phyloP scores from a whole-genome alignment of 352 stramenopile species.

The Globisporangium ultimum region DNA sequence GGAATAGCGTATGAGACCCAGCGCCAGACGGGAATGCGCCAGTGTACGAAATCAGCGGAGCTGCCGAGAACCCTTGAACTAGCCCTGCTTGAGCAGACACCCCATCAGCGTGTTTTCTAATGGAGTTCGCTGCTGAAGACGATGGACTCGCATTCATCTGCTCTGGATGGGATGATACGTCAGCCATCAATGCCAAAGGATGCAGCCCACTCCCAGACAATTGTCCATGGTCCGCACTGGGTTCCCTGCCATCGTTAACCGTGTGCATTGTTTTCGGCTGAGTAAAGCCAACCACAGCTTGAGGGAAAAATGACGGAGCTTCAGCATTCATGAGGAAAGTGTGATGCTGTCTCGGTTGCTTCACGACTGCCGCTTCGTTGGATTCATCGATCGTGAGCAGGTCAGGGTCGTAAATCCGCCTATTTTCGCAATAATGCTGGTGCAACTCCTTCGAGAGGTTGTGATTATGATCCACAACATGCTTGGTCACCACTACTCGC shows the following conservation, averaged over 20 bases:
- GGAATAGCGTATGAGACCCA: slow-evolving; percentile 3
- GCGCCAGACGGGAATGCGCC: slow-evolving; percentile 7
- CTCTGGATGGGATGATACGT: no score
- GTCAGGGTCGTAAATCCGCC: slow-evolving; percentile 72
- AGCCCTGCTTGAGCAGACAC: no score
- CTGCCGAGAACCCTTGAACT: background rate
- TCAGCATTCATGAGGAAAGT: background rate
- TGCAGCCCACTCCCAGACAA: no score
- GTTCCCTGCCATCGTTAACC: no score
- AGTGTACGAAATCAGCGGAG: slow-evolving; percentile 5
- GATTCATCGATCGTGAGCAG: slow-evolving; percentile 56
- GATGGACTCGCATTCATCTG: no score
- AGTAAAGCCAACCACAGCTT: no score
- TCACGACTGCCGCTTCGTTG: slow-evolving; percentile 25
- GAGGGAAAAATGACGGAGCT: no score
- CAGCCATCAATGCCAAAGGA: no score
- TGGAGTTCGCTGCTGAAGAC: no score
- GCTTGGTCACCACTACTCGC: slow-evolving; percentile 74
- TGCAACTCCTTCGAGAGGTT: slow-evolving; percentile 74
- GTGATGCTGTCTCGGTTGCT: slow-evolving; percentile 10
- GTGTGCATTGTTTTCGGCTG: no score
- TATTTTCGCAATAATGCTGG: slow-evolving; percentile 75
- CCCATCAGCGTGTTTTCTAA: no score
- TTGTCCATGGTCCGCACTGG: no score
- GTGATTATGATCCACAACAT: slow-evolving; percentile 77